Evolutionary conservation across 1,284 basidiomycete genomes (phyloP).

Genomic region (Trametes versicolor): DNA sequence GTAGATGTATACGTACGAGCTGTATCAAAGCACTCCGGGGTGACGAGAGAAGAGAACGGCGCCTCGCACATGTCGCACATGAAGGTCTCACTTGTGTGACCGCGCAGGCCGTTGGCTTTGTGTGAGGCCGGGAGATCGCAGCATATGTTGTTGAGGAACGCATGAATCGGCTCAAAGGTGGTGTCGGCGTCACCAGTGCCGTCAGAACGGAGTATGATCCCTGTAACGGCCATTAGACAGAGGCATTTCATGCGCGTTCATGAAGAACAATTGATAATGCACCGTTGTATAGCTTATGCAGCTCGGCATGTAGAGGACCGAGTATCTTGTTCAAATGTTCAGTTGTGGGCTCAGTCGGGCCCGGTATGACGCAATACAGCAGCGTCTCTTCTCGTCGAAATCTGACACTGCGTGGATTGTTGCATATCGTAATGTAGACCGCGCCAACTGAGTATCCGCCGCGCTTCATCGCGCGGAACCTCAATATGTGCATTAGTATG

Average conservation of each 20-base stretch:
- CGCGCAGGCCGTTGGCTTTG: neutral
- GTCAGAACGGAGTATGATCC: no score
- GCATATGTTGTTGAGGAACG: neutral
- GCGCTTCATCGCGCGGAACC: neutral
- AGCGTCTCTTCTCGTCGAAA: neutral
- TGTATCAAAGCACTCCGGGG: neutral
- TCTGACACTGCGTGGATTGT: neutral
- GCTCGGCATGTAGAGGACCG: neutral
- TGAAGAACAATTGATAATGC: no score
- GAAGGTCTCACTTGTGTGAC: neutral
- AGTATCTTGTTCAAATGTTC: neutral
- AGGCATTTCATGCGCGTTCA: neutral
- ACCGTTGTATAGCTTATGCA: no score
- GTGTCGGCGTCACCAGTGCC: no score
- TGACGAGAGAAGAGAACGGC: neutral
- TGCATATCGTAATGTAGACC: neutral
- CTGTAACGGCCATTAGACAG: no score
- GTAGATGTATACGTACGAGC: neutral
- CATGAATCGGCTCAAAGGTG: no score
- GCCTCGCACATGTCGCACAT: neutral
- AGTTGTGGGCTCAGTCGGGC: neutral
- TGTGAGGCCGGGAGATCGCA: neutral
- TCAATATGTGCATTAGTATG: no score
- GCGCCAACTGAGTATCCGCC: neutral
- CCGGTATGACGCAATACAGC: neutral